Conservation (phyloP, 306 rosid genomes). For the Lagenaria siceraria region DNA sequence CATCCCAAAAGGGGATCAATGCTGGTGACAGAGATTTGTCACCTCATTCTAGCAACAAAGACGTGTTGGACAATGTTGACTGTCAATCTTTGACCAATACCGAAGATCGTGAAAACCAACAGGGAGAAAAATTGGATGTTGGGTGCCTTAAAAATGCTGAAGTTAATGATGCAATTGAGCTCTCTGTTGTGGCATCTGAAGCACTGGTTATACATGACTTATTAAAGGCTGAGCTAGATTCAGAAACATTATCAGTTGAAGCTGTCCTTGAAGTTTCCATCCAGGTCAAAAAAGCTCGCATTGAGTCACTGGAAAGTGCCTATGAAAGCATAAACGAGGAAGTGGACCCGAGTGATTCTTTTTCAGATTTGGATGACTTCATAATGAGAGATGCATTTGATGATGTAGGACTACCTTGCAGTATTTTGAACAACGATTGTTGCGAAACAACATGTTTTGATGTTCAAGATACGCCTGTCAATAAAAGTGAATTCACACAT, state of each 20-base stretch:
- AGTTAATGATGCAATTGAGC: slow-evolving; percentile 50
- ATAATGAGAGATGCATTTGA: slow-evolving; percentile 55
- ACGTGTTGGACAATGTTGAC: slow-evolving; percentile 18
- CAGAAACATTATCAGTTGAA: slow-evolving; percentile 27
- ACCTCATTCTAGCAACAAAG: slow-evolving; percentile 15
- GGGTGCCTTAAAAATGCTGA: slow-evolving; percentile 26
- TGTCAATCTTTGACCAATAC: slow-evolving; percentile 18
- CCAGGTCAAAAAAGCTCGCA: slow-evolving; percentile 55
- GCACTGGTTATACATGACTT: slow-evolving; percentile 72
- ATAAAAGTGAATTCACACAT: slow-evolving; percentile 16
- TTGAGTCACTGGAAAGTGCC: slow-evolving; percentile 35
- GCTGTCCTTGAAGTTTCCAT: slow-evolving; percentile 71
- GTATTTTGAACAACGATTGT: slow-evolving; percentile 15
- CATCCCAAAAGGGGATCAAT: slow-evolving; percentile 1
- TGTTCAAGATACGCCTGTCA: slow-evolving; percentile 28
- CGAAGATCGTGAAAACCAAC: slow-evolving; percentile 18
- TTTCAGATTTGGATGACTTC: slow-evolving; percentile 73
- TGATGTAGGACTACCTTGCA: slow-evolving; percentile 53
- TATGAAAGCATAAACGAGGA: slow-evolving; percentile 22
- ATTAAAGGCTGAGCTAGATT: slow-evolving; percentile 25
- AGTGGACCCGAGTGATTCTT: slow-evolving; percentile 40
- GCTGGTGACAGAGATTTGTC: slow-evolving; percentile 20
- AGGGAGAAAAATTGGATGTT: slow-evolving; percentile 20
- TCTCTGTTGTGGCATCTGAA: slow-evolving; percentile 79
- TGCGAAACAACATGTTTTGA: slow-evolving; percentile 20